Base-by-base conservation (phyloP, 257 asterid genomes). In the Buddleja alternifolia region DNA sequence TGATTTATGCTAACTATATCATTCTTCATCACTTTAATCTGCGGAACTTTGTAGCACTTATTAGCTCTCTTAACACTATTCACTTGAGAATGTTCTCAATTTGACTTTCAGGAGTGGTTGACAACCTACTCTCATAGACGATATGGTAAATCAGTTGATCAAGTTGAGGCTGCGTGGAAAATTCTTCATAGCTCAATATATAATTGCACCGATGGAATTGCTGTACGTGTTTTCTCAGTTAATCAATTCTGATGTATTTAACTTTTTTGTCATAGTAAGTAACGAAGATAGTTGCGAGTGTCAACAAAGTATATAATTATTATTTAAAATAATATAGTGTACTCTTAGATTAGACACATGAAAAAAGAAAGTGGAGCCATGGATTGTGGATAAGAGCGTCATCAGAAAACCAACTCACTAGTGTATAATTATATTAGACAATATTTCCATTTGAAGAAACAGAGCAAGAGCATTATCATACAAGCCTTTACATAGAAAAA, bases 151-250 rank as follows among this genome's bases (percentile, higher is more conserved):
- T 78, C 77, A 32, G 74, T 79, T 58, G 51, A 78, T 60, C 80
- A 90, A 78, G 81, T 82, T 60, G 95, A 90, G 76, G 77, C 82
- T 71, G 97, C 97, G 21, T 93, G 97, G 99, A 80, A 84, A 73
- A 85, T 88, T 66, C 97, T 93, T 77, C 89, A 83, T 71, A 84
- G 70, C 54, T 83, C 99, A 6, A 84, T 93, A 41, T 93, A 93
- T 78, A 93, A 93, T 76, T 93, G 98, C 87, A 85, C 92, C 1
- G 98, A 90, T 73, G 97, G 97, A 80, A 86, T 88, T 51, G 96
- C 97, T 67, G 98, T 93, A 86, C 20, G 87, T 82, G n/a, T 69
- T 68, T 54, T 29, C 14, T 29, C 71, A 40, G 53, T 46, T n/a
- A 29, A 58, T 48, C 42, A 29, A 24, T 67, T 47, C 56, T 12